Percentiles rank a stretch among this genome's conserved stretches.
Evolutionary conservation across 176 grass and related monocot genomes (phyloP).

Genomic region (Oryza meyeriana): DNA sequence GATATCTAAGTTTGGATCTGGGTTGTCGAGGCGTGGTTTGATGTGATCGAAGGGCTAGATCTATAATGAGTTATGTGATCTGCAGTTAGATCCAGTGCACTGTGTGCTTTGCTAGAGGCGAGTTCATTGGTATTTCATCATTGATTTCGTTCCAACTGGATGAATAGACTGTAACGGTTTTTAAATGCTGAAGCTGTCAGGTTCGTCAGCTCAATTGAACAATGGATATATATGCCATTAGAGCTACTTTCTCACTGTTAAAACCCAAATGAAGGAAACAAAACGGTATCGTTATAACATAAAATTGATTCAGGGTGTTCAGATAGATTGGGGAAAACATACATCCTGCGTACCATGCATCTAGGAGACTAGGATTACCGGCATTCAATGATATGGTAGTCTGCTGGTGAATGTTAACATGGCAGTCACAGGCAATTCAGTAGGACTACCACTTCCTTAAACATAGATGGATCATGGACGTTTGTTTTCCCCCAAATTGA

Average conservation of each 20-base stretch:
- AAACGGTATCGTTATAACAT: no score
- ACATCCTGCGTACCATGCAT: neutral
- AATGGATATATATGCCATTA: neutral
- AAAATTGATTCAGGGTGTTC: no score
- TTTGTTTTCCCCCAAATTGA: neutral
- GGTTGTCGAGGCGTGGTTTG: neutral
- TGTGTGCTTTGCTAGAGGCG: neutral
- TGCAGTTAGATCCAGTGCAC: neutral
- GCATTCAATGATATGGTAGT: neutral
- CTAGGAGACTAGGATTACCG: neutral
- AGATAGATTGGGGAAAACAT: neutral
- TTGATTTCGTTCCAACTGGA: neutral
- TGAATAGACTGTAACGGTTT: neutral
- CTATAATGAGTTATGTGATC: constrained; percentile 7
- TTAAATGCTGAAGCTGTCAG: neutral
- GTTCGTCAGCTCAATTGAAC: neutral
- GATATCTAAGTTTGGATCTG: constrained; percentile 27
- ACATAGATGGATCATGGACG: neutral
- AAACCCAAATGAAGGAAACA: no score
- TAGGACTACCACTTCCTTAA: neutral
- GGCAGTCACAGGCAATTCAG: neutral
- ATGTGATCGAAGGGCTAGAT: constrained; percentile 17
- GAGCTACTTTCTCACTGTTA: neutral
- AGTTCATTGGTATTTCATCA: neutral
- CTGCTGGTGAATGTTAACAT: neutral